These are phyloP conservation scores for Thuidium tamariscinum DNA, from an alignment of 225 moss, liverwort and hornwort genomes.

Conservation along the genomic window DNA sequence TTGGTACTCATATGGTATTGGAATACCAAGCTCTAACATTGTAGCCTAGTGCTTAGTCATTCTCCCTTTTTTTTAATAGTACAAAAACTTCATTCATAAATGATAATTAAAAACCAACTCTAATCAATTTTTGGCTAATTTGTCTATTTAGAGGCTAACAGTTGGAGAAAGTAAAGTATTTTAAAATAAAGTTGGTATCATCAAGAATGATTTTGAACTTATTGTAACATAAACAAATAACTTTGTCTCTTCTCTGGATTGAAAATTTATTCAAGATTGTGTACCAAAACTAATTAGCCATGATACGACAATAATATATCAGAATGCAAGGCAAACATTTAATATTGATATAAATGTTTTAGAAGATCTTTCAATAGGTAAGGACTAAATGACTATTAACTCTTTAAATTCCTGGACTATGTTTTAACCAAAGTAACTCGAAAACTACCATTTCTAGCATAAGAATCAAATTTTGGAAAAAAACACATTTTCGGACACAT, in stretches of 20 bases:
- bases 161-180: not conserved
- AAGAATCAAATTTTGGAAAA: too few relatives aligned
- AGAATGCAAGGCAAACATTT: not conserved
- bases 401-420: too few relatives aligned
- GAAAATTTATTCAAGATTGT: not conserved
- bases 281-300: not conserved
- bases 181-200: not conserved
- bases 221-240: not conserved
- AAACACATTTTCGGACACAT: too few relatives aligned
- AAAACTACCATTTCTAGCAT: too few relatives aligned
- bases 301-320: not conserved
- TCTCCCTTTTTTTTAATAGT: not conserved
- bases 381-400: not conserved
- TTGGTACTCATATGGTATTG: fast-evolving
- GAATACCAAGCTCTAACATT: not conserved
- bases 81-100: not conserved
- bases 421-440: too few relatives aligned
- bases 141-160: not conserved
- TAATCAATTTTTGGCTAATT: not conserved
- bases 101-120: not conserved
- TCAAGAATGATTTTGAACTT: not conserved
- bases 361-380: fast-evolving
- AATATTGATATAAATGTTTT: not conserved
- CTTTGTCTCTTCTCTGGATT: not conserved
- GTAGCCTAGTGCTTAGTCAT: fast-evolving